These are phyloP conservation scores for Xylariaceae sp. DNA, from an alignment of 2,329 filamentous ascomycete genomes.

Conservation along the genomic window DNA sequence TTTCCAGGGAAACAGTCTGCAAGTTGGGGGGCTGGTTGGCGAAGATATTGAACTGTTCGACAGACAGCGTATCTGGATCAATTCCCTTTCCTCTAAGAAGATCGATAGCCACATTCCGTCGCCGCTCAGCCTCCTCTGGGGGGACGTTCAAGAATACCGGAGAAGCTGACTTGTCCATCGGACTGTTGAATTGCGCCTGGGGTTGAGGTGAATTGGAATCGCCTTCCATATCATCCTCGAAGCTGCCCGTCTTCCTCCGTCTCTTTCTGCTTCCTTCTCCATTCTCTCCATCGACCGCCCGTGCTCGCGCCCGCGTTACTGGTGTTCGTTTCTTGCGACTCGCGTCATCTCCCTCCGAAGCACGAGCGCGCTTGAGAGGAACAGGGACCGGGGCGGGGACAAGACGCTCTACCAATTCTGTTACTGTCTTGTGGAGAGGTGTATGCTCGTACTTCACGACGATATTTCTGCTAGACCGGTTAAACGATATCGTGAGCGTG, in stretches of 20 bases:
- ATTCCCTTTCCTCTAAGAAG: slow-evolving; percentile 44
- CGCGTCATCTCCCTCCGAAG: slow-evolving; percentile 5
- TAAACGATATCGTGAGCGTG: slow-evolving; percentile 45
- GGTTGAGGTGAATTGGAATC: slow-evolving; percentile 8
- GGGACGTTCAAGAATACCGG: slow-evolving; percentile 38
- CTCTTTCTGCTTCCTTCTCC: slow-evolving; percentile 27
- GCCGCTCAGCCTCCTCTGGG: slow-evolving; percentile 45
- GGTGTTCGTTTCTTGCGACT: slow-evolving; percentile 24
- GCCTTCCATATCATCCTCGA: slow-evolving; percentile 20
- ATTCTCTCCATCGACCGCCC: slow-evolving; percentile 26
- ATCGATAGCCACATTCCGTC: slow-evolving; percentile 44
- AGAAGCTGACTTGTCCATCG: slow-evolving; percentile 18
- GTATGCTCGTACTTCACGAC: slow-evolving; percentile 53
- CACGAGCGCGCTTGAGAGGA: slow-evolving; percentile 16
- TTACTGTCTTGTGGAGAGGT: slow-evolving; percentile 52
- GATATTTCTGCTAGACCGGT: slow-evolving; percentile 42
- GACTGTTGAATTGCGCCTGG: slow-evolving; percentile 15
- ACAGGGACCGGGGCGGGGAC: slow-evolving; percentile 37
- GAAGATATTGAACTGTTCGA: slow-evolving; percentile 55
- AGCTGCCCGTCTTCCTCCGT: slow-evolving; percentile 27
- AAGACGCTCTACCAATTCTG: slow-evolving; percentile 43
- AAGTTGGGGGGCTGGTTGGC: slow-evolving; percentile 54
- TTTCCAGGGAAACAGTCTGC: slow-evolving; percentile 49
- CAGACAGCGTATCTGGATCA: slow-evolving; percentile 47
- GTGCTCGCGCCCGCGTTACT: slow-evolving; percentile 20